These are phyloP conservation scores for Pneumocystis murina DNA, from an alignment of 1,139 yeast genomes.

Conservation along the genomic window DNA sequence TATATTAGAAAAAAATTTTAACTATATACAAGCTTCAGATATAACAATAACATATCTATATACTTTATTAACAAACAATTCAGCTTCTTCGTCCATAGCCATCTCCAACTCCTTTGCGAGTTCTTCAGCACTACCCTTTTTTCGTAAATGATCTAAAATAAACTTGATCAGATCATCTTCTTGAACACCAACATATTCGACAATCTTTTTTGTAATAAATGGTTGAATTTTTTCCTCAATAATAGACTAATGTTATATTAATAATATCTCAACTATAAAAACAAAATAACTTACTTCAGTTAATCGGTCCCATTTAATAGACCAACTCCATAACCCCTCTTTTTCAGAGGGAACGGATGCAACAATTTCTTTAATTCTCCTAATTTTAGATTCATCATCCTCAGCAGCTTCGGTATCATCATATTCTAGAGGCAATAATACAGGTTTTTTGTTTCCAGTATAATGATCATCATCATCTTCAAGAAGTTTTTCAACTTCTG, in stretches of 20 bases:
- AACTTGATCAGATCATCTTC: slow-evolving; percentile 25
- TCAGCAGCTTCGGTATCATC: slow-evolving; percentile 3
- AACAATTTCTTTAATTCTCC: slow-evolving; percentile 4
- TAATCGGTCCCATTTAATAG: slow-evolving; percentile 21
- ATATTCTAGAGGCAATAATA: slow-evolving; percentile 9
- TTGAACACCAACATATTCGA: slow-evolving; percentile 25
- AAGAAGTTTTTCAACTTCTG: slow-evolving; percentile 2
- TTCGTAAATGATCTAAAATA: slow-evolving; percentile 19
- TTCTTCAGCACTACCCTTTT: slow-evolving; percentile 19
- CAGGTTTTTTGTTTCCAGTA: slow-evolving; percentile 7
- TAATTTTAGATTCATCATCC: slow-evolving; percentile 6
- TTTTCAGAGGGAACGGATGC: slow-evolving; percentile 15
- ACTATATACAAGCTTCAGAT: slow-evolving; percentile 14
- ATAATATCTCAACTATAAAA: background rate
- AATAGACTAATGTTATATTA: slow-evolving; percentile 4
- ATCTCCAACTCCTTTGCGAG: slow-evolving; percentile 22
- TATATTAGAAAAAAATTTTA: background rate
- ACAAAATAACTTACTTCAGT: slow-evolving; percentile 11
- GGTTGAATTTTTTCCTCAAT: slow-evolving; percentile 18
- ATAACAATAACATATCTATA: slow-evolving; percentile 21
- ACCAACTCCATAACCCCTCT: slow-evolving; percentile 17
- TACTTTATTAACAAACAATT: slow-evolving; percentile 18
- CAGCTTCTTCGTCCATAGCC: slow-evolving; percentile 26
- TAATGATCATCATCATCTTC: slow-evolving; percentile 15
- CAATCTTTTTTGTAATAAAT: slow-evolving; percentile 20